These are phyloP conservation scores for Karstenula rhodostoma DNA, from an alignment of 2,329 filamentous ascomycete genomes.

Conservation along the genomic window DNA sequence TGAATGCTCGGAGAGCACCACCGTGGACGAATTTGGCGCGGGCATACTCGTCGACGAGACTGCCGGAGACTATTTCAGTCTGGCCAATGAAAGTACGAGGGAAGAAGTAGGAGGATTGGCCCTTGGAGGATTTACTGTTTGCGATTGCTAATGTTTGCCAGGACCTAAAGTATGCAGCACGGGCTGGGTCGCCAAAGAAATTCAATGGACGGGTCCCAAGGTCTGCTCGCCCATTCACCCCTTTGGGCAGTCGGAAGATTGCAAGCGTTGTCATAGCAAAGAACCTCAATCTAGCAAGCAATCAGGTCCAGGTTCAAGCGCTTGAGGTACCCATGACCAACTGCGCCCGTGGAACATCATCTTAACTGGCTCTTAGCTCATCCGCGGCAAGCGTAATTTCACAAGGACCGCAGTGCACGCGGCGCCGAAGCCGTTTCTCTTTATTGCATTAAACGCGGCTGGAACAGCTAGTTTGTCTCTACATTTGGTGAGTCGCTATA, in stretches of 20 bases:
- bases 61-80: slow-evolving; percentile 33
- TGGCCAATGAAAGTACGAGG: slow-evolving; percentile 15
- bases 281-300: slow-evolving; percentile 77
- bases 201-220: slow-evolving; percentile 41
- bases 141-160: slow-evolving; percentile 20
- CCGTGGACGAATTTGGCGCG: slow-evolving; percentile 80
- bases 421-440: slow-evolving; percentile 79
- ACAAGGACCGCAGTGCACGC: slow-evolving; percentile 76
- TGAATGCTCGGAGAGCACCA: slow-evolving; percentile 75
- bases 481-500: slow-evolving; percentile 49
- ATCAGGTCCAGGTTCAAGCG: slow-evolving; percentile 82
- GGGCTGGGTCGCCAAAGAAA: slow-evolving; percentile 27
- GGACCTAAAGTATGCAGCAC: slow-evolving; percentile 21
- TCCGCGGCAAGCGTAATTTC: slow-evolving; percentile 80
- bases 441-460: slow-evolving; percentile 74
- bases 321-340: slow-evolving; percentile 58
- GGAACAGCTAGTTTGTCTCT: slow-evolving; percentile 47
- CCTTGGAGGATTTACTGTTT: not conserved
- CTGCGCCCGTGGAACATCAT: slow-evolving; percentile 12
- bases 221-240: slow-evolving; percentile 40
- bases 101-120: slow-evolving; percentile 23
- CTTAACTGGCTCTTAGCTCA: slow-evolving; percentile 66
- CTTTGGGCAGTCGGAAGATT: slow-evolving; percentile 64
- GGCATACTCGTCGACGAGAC: slow-evolving; percentile 65
- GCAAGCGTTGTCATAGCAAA: slow-evolving; percentile 85